A percentile compares a stretch with the other conserved stretches of the same genome.
Conservation (phyloP, 2,329 filamentous ascomycete species). For the Cryphonectria japonica region DNA sequence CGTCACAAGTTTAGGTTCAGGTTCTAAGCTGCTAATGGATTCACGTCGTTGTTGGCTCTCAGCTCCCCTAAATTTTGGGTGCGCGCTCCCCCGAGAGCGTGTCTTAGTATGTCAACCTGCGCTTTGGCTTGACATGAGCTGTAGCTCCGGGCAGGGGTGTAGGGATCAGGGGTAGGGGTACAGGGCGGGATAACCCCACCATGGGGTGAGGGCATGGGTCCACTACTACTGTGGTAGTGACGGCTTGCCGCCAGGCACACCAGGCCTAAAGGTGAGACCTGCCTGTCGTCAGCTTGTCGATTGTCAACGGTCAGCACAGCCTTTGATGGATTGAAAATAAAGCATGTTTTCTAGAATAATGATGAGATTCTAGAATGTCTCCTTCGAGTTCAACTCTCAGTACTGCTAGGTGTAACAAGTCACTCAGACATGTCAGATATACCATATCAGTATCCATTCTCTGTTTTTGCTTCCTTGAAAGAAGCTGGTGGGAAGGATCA, state of each 20-base stretch:
- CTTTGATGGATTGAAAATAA: neutral
- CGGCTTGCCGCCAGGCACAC: neutral
- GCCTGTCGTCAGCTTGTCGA: neutral
- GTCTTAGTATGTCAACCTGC: slow-evolving; percentile 10
- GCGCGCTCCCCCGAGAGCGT: slow-evolving; percentile 16
- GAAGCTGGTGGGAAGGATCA: neutral
- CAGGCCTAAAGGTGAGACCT: neutral
- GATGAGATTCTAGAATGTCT: neutral
- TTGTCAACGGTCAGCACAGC: neutral
- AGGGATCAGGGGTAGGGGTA: neutral
- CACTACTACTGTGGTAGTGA: neutral
- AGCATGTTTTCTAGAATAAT: neutral
- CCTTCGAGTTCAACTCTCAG: neutral
- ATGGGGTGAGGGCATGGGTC: neutral
- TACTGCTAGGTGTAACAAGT: neutral
- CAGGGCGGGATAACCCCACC: neutral
- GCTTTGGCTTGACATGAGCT: slow-evolving; percentile 14
- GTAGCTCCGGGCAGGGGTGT: slow-evolving; percentile 7
- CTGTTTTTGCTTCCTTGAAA: neutral
- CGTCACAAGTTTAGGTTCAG: slow-evolving; percentile 1
- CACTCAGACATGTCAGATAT: neutral
- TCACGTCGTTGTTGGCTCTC: slow-evolving; percentile 13
- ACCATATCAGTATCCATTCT: neutral
- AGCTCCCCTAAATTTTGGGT: slow-evolving; percentile 19
- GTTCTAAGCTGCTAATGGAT: slow-evolving; percentile 1